Percentiles rank a stretch among this genome's conserved stretches.
phyloP scores from a whole-genome alignment of 805 yeast species.

The Kregervanrija delftensis region DNA sequence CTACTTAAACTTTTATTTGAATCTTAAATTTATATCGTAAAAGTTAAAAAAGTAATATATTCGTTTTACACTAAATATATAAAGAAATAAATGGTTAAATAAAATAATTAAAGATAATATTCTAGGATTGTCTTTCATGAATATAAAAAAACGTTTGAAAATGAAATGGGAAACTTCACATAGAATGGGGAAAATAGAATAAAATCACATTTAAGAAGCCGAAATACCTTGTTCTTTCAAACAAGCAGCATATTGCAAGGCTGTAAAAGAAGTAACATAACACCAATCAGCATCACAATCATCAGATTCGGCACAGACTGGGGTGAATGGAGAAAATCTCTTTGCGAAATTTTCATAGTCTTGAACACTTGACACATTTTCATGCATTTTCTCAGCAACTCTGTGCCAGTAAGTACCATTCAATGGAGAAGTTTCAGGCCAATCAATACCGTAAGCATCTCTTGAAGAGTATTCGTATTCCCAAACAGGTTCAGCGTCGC shows the following conservation, averaged over 20 bases:
- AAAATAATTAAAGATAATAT: no score
- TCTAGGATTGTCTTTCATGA: no score
- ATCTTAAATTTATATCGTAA: no score
- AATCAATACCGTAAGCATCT: slow-evolving; percentile 45
- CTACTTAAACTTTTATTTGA: no score
- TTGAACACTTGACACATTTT: slow-evolving; percentile 40
- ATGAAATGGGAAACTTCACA: no score
- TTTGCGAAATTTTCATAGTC: slow-evolving; percentile 40
- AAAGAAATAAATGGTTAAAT: no score
- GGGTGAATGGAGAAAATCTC: slow-evolving; percentile 50
- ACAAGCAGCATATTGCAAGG: slow-evolving; percentile 23
- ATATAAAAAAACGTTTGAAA: no score
- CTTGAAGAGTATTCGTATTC: slow-evolving; percentile 58
- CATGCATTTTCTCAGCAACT: slow-evolving; percentile 40
- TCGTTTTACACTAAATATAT: no score
- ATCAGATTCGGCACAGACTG: slow-evolving; percentile 42
- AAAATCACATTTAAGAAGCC: no score
- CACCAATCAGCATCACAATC: slow-evolving; percentile 41
- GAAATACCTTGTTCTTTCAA: not conserved
- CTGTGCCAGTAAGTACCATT: slow-evolving; percentile 65
- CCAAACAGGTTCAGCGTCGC: slow-evolving; percentile 58
- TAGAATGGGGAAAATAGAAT: no score
- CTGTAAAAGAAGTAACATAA: slow-evolving; percentile 30
- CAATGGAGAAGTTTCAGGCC: slow-evolving; percentile 56
- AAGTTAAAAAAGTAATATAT: no score